Base-by-base conservation (phyloP, 345 rosid genomes). In the Psidium guajava region DNA sequence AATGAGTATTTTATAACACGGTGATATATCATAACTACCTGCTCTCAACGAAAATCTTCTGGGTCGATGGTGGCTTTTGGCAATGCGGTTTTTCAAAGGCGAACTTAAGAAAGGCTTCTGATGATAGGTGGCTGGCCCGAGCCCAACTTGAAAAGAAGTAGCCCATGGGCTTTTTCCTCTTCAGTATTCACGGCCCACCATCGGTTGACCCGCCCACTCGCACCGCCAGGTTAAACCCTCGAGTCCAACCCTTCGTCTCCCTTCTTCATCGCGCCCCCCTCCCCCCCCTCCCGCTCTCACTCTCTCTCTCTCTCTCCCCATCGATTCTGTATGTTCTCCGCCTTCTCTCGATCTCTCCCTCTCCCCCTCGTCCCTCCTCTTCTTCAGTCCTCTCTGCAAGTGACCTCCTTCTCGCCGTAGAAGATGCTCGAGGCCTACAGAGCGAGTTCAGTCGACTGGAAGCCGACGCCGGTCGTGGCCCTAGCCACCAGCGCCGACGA, bases 401-500 rank as follows among this genome's bases (percentile, higher is more conserved):
- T 47, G 40, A 2, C 42, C 24, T 51, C 95, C 86, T 88, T 95
- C 82, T 91, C 83, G 93, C 94, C 75, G 93, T 75, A 7, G 20
- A 75, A 90, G 73, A 93, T 93, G 94, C 91, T 90, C 59, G 92
- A 92, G 88, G 86, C 90, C 24, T 94, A 93, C 91, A 85, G 92
- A 82, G 93, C 92, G 83, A 94, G 96, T 86, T 92, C 96, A 87
- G 88, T 94, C 87, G 95, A 93, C 85, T 96, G 99, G 99, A 95
- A 90, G 86, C 98, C 98, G 44, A 93, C 98, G 28, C 95, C 99
- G 22, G 96, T 96, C 51, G 92, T 96, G 42, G 96, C 98, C 87
- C 93, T 96, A 84, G 96, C 98, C 83, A 92, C 96, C 74, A 93
- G 98, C 89, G 86, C 89, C 54, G 98, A 96, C 84, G 93, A 90